Evolutionary conservation across 139 green algal species (phyloP), one percentile per base, ranked within the genome.

Genomic region (Marvania coccoides): DNA sequence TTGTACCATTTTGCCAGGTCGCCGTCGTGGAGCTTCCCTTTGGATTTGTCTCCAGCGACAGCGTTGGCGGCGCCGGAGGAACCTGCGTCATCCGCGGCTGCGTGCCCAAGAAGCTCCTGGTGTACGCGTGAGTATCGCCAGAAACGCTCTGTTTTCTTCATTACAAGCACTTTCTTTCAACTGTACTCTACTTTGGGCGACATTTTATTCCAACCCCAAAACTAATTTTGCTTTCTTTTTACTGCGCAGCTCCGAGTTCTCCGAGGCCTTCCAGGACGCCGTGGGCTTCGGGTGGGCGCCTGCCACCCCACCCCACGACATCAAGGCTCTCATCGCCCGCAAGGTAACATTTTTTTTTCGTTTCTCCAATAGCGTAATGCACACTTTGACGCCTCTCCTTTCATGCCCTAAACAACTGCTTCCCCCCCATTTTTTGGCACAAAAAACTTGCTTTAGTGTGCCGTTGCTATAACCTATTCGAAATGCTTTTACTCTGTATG

Each of bases 11-110:
- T 56, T 35, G 19, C 12, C 92, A 95, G 76, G 92, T 98, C n/a
- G 93, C 89, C 0, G 76, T 91, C 6, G 76, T 85, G 13, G 93
- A 98, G 74, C 68, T 98, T 73, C 93, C 93, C 0, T 98, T 96
- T 75, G 83, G 83, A 31, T 91, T 79, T 51, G 71, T 91, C 2
- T 74, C 85, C 15, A 80, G 58, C 26, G 87, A 92, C 34, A 61
- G 64, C 2, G 63, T 57, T 0, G 90, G 90, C 30, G 90, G 90
- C n/a, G 64, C 91, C 2, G 90, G 90, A 5, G 90, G 90, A 56
- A 96, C 90, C 1, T 92, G 86, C 69, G 81, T 92, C 8, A 70
- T 92, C 59, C 71, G 86, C 31, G 86, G 86, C 26, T 92, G 86
- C 67, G 80, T 92, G 4, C 86, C 86, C 29, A 92, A 92, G 69